phyloP scores from a whole-genome alignment of 1,284 basidiomycete genomes.

The Macrocystidia cucumis region DNA sequence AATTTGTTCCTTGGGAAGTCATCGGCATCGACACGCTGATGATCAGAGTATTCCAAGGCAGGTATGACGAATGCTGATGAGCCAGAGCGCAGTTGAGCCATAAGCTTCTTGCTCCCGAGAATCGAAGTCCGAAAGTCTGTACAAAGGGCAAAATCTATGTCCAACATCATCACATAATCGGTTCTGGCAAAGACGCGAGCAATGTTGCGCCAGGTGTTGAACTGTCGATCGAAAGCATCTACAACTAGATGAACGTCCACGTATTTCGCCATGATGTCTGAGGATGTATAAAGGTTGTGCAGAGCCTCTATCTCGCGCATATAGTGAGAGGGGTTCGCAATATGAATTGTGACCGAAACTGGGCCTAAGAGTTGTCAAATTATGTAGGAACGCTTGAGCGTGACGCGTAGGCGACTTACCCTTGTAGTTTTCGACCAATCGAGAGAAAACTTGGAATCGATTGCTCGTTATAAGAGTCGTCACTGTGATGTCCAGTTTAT shows the following conservation, averaged over 20 bases:
- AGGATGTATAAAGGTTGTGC: constrained; percentile 56
- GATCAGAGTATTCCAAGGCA: constrained; percentile 69
- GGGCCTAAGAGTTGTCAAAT: constrained; percentile 44
- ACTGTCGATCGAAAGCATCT: constrained; percentile 73
- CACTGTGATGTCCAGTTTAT: constrained; percentile 68
- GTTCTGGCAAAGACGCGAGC: constrained; percentile 77
- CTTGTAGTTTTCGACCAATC: constrained; percentile 65
- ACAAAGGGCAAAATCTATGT: constrained; percentile 79
- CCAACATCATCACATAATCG: constrained; percentile 81
- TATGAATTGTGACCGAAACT: constrained; percentile 75
- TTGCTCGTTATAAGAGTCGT: constrained; percentile 79
- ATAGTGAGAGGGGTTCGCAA: constrained; percentile 37
- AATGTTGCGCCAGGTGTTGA: constrained; percentile 83
- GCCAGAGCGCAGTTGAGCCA: constrained; percentile 39
- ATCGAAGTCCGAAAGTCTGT: constrained; percentile 67
- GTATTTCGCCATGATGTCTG: constrained; percentile 51
- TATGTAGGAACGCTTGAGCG: not conserved
- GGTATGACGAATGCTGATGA: constrained; percentile 67
- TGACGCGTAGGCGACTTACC: constrained; percentile 31
- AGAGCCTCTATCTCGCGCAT: constrained; percentile 48
- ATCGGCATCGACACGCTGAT: constrained; percentile 50
- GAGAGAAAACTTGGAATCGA: constrained; percentile 63
- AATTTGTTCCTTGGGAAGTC: constrained; percentile 62
- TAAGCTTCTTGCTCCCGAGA: constrained; percentile 26
- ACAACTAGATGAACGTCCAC: constrained; percentile 87